Percentiles rank a stretch among this genome's conserved stretches.
These are phyloP conservation scores for Protomyces arabidopsidicola DNA, from an alignment of 1,139 yeast genomes.

Conservation along the genomic window DNA sequence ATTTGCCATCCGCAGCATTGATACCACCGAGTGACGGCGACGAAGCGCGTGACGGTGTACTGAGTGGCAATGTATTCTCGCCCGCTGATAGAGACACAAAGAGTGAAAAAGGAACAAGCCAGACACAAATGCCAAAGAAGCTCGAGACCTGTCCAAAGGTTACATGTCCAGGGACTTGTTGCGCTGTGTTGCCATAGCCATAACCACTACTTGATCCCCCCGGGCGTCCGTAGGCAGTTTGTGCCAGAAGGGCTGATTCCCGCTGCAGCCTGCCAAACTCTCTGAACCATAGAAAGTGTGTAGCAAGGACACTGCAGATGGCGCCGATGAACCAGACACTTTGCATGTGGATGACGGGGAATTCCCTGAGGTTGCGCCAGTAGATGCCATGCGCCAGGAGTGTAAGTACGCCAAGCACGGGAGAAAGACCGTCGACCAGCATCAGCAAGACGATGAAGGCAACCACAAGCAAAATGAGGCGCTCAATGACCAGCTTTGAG, in stretches of 20 bases:
- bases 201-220: slow-evolving; percentile 32
- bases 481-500: slow-evolving; percentile 63
- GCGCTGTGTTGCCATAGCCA: slow-evolving; percentile 40
- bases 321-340: slow-evolving; percentile 67
- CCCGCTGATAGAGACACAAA: slow-evolving; percentile 90
- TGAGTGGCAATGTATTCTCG: slow-evolving; percentile 71
- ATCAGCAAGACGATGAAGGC: slow-evolving; percentile 52
- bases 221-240: slow-evolving; percentile 28
- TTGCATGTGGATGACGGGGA: slow-evolving; percentile 75
- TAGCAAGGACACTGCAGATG: slow-evolving; percentile 66
- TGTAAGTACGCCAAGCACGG: slow-evolving; percentile 59
- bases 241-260: slow-evolving; percentile 44
- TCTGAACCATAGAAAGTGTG: slow-evolving; percentile 87
- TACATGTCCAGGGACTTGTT: slow-evolving; percentile 45
- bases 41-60: background rate
- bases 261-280: slow-evolving; percentile 63
- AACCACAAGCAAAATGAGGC: slow-evolving; percentile 59
- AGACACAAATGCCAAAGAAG: slow-evolving; percentile 85
- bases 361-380: slow-evolving; percentile 65
- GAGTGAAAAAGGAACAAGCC: slow-evolving; percentile 91
- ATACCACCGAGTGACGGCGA: slow-evolving; percentile 1
- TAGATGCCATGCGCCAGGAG: slow-evolving; percentile 67
- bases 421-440: slow-evolving; percentile 74
- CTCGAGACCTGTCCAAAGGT: slow-evolving; percentile 88
- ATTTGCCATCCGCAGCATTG: background rate